These are phyloP conservation scores for Paramecium tetraurelia DNA, from an alignment of 73 alveolate species.

Conservation along the genomic window DNA sequence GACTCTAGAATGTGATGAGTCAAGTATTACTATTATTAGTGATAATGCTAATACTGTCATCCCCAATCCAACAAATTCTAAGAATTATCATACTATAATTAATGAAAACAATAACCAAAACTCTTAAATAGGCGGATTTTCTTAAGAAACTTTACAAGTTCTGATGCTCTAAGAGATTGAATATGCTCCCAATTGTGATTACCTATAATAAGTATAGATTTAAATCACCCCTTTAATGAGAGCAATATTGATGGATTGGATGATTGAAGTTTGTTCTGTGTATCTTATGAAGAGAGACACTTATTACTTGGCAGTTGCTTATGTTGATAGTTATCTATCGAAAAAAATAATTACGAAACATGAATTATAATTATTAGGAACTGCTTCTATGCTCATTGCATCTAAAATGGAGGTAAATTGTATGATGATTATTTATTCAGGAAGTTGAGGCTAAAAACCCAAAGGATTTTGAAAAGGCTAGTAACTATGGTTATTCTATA, in stretches of 20 bases:
- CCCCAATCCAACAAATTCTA: not conserved
- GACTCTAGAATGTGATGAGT: slow-evolving; percentile 34
- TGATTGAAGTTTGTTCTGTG: slow-evolving; percentile 94
- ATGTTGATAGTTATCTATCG: slow-evolving; percentile 80
- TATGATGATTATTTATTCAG: not conserved
- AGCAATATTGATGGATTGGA: slow-evolving; percentile 92
- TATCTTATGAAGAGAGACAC: slow-evolving; percentile 88
- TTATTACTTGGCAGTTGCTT: slow-evolving; percentile 78
- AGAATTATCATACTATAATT: not conserved
- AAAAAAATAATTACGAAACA: slow-evolving; percentile 60
- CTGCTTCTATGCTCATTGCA: slow-evolving; percentile 85
- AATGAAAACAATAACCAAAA: not conserved
- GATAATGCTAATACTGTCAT: not conserved
- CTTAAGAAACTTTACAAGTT: slow-evolving; percentile 14
- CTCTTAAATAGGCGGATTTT: not conserved
- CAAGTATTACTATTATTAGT: not conserved
- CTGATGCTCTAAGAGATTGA: slow-evolving; percentile 34
- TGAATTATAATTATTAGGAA: slow-evolving; percentile 86
- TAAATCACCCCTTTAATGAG: slow-evolving; percentile 83
- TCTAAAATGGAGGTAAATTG: slow-evolving; percentile 80
- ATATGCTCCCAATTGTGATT: slow-evolving; percentile 59
- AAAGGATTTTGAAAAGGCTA: slow-evolving; percentile 69
- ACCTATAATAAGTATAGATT: slow-evolving; percentile 27
- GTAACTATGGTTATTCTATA: slow-evolving; percentile 72
- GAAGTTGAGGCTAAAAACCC: slow-evolving; percentile 77